These are phyloP conservation scores for Aquanectria penicillioides DNA, from an alignment of 2,329 filamentous ascomycete genomes.

Conservation along the genomic window DNA sequence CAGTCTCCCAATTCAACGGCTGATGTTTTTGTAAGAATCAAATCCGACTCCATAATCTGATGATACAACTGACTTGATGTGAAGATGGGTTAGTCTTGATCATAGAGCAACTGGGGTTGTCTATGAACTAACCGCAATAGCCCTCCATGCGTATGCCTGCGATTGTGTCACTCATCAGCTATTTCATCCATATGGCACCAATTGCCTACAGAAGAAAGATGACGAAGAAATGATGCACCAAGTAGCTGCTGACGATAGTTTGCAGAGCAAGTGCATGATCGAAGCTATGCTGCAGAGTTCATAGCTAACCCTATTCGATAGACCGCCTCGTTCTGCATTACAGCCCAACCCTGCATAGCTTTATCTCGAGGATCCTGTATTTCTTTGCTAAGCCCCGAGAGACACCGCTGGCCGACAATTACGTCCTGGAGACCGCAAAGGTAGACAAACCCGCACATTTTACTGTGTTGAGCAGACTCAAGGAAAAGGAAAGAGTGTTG, in stretches of 20 bases:
- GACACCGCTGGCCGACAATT: conserved; percentile 67
- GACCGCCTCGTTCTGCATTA: conserved; percentile 70
- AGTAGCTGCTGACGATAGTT: conserved; percentile 72
- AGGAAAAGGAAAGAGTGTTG: conserved; percentile 59
- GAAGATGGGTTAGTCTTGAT: conserved; percentile 44
- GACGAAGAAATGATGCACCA: conserved; percentile 76
- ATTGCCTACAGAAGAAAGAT: conserved; percentile 64
- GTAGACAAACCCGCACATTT: conserved; percentile 60
- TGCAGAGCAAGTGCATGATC: conserved; percentile 63
- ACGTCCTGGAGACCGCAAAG: conserved; percentile 63
- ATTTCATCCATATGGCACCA: conserved; percentile 72
- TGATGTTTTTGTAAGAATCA: conserved; percentile 67
- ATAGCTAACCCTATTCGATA: conserved; percentile 42
- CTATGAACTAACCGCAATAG: conserved; percentile 36
- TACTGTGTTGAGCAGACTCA: conserved; percentile 68
- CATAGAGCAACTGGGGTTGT: background rate
- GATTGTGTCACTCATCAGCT: conserved; percentile 76
- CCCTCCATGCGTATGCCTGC: conserved; percentile 73
- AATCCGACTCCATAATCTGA: no score
- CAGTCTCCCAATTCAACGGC: conserved; percentile 56
- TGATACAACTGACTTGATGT: conserved; percentile 18
- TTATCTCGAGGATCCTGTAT: conserved; percentile 57
- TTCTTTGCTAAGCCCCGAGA: conserved; percentile 64
- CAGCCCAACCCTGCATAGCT: conserved; percentile 60
- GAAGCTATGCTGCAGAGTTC: background rate